A percentile compares a stretch with the other conserved stretches of the same genome.
Conservation (phyloP, 2,329 filamentous ascomycete species). For the Ilyonectria robusta region DNA sequence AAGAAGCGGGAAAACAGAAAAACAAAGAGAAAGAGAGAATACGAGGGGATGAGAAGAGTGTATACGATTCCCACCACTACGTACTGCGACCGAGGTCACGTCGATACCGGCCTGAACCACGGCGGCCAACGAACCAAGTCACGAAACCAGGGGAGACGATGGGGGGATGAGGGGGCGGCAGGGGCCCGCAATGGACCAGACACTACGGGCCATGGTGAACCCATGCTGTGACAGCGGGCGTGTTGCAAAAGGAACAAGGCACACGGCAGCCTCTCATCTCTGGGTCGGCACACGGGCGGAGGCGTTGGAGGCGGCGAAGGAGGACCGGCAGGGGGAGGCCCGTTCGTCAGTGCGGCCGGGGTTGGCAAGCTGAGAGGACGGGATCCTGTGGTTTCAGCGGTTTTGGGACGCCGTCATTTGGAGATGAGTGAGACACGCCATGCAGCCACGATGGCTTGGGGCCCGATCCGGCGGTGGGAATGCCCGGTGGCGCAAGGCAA, state of each 20-base stretch:
- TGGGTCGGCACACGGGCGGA: neutral
- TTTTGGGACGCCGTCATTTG: neutral
- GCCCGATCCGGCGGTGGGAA: neutral
- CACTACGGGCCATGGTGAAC: constrained; percentile 21
- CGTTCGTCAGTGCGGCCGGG: neutral
- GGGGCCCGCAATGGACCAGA: constrained; percentile 14
- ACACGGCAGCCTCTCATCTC: neutral
- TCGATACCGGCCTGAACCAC: constrained; percentile 6
- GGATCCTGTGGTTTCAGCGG: constrained; percentile 2
- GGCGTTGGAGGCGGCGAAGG: neutral
- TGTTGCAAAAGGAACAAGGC: constrained; percentile 30
- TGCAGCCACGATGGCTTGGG: neutral
- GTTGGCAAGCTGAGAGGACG: neutral
- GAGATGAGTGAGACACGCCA: constrained; percentile 2
- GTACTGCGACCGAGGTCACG: neutral
- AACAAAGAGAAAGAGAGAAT: constrained; percentile 2
- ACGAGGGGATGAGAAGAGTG: neutral
- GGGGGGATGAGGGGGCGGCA: neutral
- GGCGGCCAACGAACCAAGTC: constrained; percentile 23
- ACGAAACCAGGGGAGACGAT: constrained; percentile 25
- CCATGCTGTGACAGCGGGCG: constrained; percentile 38
- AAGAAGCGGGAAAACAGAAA: constrained; percentile 15
- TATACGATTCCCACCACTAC: constrained; percentile 6
- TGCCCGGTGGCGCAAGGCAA: neutral
- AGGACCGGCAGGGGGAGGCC: neutral